These are phyloP conservation scores for Mayamaea pseudoterrestris DNA, from an alignment of 108 stramenopile species.

Conservation along the genomic window DNA sequence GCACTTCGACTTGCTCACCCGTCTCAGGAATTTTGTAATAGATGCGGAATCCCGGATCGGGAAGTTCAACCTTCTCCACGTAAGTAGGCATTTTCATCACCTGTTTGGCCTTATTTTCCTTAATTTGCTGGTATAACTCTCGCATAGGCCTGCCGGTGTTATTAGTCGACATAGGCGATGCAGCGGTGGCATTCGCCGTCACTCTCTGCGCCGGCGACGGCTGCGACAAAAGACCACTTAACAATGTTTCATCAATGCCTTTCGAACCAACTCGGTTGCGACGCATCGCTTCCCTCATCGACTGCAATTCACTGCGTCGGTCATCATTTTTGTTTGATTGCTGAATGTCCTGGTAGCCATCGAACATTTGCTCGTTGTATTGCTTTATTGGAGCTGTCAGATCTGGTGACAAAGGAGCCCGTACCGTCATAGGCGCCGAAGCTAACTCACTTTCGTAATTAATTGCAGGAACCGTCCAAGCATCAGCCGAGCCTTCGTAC, in stretches of 20 bases:
- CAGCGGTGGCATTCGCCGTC: too few species aligned
- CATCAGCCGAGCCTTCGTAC: conserved; percentile 9
- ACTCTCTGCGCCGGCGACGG: not conserved
- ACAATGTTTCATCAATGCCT: too few species aligned
- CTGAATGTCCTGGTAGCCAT: not conserved
- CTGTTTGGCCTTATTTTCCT: conserved; percentile 42
- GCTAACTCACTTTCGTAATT: not conserved
- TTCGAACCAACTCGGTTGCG: too few species aligned
- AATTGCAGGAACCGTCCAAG: not conserved
- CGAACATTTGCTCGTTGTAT: not conserved
- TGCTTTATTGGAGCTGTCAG: not conserved
- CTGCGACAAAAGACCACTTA: too few species aligned
- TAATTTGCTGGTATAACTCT: too few species aligned
- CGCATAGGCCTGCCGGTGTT: conserved; percentile 37
- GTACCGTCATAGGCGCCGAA: not conserved
- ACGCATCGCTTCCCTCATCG: not conserved
- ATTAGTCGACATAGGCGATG: not conserved
- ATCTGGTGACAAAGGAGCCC: too few species aligned
- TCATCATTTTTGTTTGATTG: not conserved
- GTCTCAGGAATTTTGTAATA: conserved; percentile 45
- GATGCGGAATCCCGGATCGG: conserved; percentile 67
- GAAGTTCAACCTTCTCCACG: conserved; percentile 18
- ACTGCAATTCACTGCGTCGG: not conserved
- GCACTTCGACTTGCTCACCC: conserved; percentile 44
- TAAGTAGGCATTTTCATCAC: conserved; percentile 15